These are phyloP conservation scores for Erythrobasidium hasegawianum DNA, from an alignment of 1,284 basidiomycete genomes.

Conservation along the genomic window DNA sequence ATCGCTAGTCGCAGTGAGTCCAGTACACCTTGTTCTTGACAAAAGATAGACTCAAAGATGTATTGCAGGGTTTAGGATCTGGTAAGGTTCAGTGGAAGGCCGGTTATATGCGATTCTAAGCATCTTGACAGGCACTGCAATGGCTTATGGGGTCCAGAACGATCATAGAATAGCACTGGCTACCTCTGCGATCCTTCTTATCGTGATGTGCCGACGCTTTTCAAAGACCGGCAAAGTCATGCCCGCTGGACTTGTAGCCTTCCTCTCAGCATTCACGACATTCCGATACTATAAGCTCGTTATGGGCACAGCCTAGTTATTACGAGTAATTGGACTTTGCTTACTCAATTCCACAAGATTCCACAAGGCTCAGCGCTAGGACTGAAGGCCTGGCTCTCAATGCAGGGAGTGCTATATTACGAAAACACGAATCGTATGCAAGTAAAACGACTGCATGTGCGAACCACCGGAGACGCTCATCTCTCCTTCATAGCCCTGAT, in stretches of 20 bases:
- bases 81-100: neutral
- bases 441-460: too few relatives aligned
- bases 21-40: neutral
- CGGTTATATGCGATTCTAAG: neutral
- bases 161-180: constrained; percentile 27
- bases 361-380: too few relatives aligned
- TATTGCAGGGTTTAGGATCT: constrained; percentile 22
- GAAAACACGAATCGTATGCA: too few relatives aligned
- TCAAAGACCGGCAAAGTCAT: constrained; percentile 31
- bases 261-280: constrained; percentile 25
- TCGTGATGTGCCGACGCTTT: constrained; percentile 22
- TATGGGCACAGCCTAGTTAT: neutral
- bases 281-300: constrained; percentile 26
- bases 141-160: constrained; percentile 33
- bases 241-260: constrained; percentile 22
- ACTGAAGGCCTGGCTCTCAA: too few relatives aligned
- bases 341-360: too few relatives aligned
- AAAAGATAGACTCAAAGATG: neutral
- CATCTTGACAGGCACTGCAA: constrained; percentile 14
- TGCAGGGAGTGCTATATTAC: too few relatives aligned
- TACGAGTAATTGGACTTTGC: too few relatives aligned
- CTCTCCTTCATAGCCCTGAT: constrained; percentile 5
- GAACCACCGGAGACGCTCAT: too few relatives aligned
- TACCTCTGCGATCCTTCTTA: constrained; percentile 22
- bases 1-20: constrained; percentile 26